These are phyloP conservation scores for Isatis lusitanica DNA, from an alignment of 441 rosid genomes.

Conservation along the genomic window DNA sequence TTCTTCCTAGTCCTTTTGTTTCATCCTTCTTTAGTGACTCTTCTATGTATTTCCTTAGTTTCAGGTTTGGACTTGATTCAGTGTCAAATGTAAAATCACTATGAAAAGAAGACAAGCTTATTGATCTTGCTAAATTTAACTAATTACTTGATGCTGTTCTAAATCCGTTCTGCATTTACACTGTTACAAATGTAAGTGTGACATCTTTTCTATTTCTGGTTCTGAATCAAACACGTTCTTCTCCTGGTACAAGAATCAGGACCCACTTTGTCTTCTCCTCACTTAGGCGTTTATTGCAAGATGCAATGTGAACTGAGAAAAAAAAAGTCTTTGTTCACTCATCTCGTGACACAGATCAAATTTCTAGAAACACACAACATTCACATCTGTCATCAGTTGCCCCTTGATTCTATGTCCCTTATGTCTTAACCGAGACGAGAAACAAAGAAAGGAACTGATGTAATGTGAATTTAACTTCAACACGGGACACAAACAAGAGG, in stretches of 20 bases:
- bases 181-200: not conserved
- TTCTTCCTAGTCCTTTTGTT: not conserved
- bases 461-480: conserved; percentile 10
- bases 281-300: conserved; percentile 20
- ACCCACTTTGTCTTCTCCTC: conserved; percentile 30
- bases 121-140: conserved; percentile 1
- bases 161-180: not conserved
- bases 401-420: conserved; percentile 3
- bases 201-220: not conserved
- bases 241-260: conserved; percentile 6
- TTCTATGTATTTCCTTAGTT: not conserved
- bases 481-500: conserved; percentile 8
- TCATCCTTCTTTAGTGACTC: not conserved
- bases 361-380: conserved; percentile 18
- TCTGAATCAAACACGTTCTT: conserved; percentile 1
- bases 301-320: conserved; percentile 7
- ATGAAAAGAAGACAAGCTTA: not conserved
- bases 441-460: not conserved
- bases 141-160: not conserved
- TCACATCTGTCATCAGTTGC: conserved; percentile 21
- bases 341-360: conserved; percentile 17
- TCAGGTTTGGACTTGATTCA: conserved; percentile 1
- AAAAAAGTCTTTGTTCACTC: not conserved
- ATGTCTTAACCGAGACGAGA: not conserved
- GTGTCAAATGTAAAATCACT: conserved; percentile 3